phyloP scores from a whole-genome alignment of 2,329 filamentous ascomycete genomes.

The Escovopsis weberi region DNA sequence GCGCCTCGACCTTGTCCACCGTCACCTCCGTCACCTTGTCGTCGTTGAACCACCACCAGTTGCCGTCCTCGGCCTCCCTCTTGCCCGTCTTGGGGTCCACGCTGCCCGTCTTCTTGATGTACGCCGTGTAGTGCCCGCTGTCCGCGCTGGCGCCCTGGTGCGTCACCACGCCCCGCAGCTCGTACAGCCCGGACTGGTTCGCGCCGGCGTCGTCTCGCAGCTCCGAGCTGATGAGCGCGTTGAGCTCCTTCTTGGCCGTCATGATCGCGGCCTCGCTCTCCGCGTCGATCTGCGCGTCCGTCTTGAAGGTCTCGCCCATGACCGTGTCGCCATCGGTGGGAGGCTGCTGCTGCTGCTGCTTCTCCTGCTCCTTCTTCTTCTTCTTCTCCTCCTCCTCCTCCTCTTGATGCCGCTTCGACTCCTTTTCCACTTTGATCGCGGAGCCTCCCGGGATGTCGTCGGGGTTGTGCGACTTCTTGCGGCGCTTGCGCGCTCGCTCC shows the following conservation, averaged over 20 bases:
- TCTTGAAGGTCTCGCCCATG: constrained; percentile 75
- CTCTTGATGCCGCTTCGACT: constrained; percentile 35
- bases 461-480: constrained; percentile 50
- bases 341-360: constrained; percentile 14
- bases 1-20: constrained; percentile 75
- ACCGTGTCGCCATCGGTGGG: constrained; percentile 48
- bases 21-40: constrained; percentile 92
- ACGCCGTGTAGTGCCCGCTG: constrained; percentile 95
- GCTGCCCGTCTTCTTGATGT: constrained; percentile 77
- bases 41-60: constrained; percentile 99
- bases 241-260: constrained; percentile 75
- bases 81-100: constrained; percentile 65
- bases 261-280: constrained; percentile 65
- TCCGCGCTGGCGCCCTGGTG: constrained; percentile 95
- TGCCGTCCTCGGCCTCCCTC: constrained; percentile 69
- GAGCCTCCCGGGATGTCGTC: constrained; percentile 33
- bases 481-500: constrained; percentile 79
- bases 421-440: constrained; percentile 35
- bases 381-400: constrained; percentile 29
- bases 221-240: constrained; percentile 59
- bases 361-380: constrained; percentile 26
- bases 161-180: constrained; percentile 84
- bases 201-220: constrained; percentile 64
- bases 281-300: constrained; percentile 80
- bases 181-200: constrained; percentile 90